Evolutionary conservation across 345 rosid species (phyloP), one percentile per base, ranked within the genome.

Genomic region (Eucalyptus viminalis): DNA sequence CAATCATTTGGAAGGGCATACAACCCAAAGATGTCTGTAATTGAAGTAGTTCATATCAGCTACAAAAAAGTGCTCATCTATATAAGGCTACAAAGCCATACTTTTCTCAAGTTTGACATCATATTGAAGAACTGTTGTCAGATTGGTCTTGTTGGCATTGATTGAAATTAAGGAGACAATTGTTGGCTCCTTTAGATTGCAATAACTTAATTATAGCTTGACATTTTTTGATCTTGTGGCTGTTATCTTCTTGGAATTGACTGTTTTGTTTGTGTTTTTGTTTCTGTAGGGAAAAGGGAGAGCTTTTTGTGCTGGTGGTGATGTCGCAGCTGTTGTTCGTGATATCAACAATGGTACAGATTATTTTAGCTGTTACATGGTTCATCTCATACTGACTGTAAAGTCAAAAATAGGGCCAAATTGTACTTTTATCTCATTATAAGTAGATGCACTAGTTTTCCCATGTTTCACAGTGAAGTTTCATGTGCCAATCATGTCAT

Each of bases 201-300:
- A 69, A 69, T 37, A 69, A 37, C 24, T 16, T 69, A 31, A 69
- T 69, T 9, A 69, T 69, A 9, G 43, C 19, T 58, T 21, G 4
- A 87, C 80, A 40, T 27, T 87, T 27, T 31, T 40, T 27, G 14
- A 25, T n/a, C 47, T 58, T 50, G 76, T 44, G 44, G 53, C 27
- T 15, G 6, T 69, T 69, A 8, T 22, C 43, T 45, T 31, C 45
- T 29, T 44, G 27, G 60, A 56, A 56, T 56, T 54, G 60, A 96
- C 90, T 92, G 89, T 49, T 67, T 29, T 47, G 24, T 87, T 40
- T 4, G 45, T 43, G 29, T 14, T 67, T 87, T 13, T 53, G 40
- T 69, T 31, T 51, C 60, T 88, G 51, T 49, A 96, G 98, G 97
- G 97, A 21, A 93, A 91, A 65, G 98, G 99, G 88, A 51, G 54